Percentiles rank a stretch among this genome's conserved stretches.
phyloP scores from a whole-genome alignment of 148 eudicot genomes.

The Suaeda aralocaspica region DNA sequence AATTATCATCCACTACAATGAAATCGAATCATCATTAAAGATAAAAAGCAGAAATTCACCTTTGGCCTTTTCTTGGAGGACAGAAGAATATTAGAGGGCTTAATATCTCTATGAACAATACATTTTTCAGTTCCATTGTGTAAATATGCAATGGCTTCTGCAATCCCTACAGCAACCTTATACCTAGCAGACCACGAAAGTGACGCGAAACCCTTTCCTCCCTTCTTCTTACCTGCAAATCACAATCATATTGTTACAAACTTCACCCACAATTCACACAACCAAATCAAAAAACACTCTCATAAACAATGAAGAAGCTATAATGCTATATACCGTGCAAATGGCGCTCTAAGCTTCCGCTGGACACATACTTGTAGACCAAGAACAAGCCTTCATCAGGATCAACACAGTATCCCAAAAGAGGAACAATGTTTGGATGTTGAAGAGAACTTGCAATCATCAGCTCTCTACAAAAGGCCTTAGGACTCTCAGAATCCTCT shows the following conservation, averaged over 20 bases:
- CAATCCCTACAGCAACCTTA: constrained; percentile 83
- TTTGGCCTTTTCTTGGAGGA: constrained; percentile 82
- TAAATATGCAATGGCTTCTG: constrained; percentile 80
- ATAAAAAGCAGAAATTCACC: constrained; percentile 40
- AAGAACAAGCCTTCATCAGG: constrained; percentile 87
- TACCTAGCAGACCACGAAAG: constrained; percentile 86
- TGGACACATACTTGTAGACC: constrained; percentile 90
- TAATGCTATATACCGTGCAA: constrained; percentile 86
- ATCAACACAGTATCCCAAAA: constrained; percentile 91
- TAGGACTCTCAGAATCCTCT: constrained; percentile 80
- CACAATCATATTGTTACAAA: not conserved
- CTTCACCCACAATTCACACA: not conserved
- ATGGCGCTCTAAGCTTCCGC: constrained; percentile 89
- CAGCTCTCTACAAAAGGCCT: constrained; percentile 82
- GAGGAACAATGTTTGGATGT: constrained; percentile 80
- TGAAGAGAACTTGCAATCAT: constrained; percentile 95
- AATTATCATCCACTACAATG: not conserved
- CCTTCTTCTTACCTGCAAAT: constrained; percentile 65
- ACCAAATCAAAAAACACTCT: not conserved
- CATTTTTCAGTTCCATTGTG: constrained; percentile 92
- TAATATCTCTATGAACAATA: constrained; percentile 97
- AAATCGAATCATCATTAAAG: not conserved
- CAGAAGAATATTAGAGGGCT: constrained; percentile 94
- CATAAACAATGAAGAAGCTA: constrained; percentile 12
- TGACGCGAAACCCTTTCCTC: constrained; percentile 56